Evolutionary conservation across 2,329 filamentous ascomycete genomes (phyloP), one percentile per base, ranked within the genome.

Genomic region (Aotearoamyces nothofagi): DNA sequence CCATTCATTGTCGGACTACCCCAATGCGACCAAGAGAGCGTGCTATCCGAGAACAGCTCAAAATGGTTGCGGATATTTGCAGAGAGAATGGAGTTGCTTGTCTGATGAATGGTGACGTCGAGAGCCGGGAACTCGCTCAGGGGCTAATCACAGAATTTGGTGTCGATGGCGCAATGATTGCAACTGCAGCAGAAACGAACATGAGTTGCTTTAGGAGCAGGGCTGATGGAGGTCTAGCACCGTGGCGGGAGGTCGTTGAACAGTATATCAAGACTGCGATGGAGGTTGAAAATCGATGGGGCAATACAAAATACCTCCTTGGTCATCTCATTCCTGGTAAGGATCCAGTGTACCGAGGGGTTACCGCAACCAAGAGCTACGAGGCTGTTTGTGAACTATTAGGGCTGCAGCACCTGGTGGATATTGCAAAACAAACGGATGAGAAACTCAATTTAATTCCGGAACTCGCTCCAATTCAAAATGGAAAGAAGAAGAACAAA

Each of bases 141-240:
- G 50, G 60, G 34, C 62, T 98, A 5, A 76, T 84, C 36, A 45
- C 67, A 15, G 78, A 93, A 49, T 94, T 69, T 47, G 77, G 75
- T n/a, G 80, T 79, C 5, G 86, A 96, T 46, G 87, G 86, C 5
- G 90, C 82, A 35, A 98, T 98, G 90, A 96, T 98, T 44, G 90
- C 90, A 7, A 90, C 83, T 3, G 69, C 82, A 3, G 90, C 90
- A 1, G 90, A 98, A 58, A 70, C 76, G 38, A 98, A 98, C 48
- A 71, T 84, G 3, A 92, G 81, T 39, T 86, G 80, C 45, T 98
- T 98, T 60, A 68, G 79, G 22, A 51, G 65, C 1, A 55, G 66
- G 20, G 66, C 62, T 1, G 68, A 81, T 22, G 84, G 83, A 8
- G 83, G 81, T 1, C 47, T 75, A 17, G 65, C 70, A 1, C 60